Base-by-base conservation (phyloP, 306 rosid genomes). In the Casuarina glauca region DNA sequence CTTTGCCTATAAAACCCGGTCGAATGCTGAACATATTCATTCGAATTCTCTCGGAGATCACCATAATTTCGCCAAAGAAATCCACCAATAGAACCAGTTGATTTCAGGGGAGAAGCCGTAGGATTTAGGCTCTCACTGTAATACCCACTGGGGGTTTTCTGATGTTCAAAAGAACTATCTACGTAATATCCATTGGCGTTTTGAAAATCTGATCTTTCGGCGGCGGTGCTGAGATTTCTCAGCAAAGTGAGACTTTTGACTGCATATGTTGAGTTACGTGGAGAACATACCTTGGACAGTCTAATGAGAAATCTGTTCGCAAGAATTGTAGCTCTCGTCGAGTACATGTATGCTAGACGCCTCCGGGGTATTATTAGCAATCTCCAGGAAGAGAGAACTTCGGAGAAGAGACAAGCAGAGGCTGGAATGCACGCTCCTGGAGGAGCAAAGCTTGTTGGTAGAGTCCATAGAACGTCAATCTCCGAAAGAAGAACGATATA, bases 181-280 rank as follows among this genome's bases (percentile, higher is more conserved):
- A 32, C 20, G 60, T 82, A 81, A 41, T 35, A 20, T 20, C 76
- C 81, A 68, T 80, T 63, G 16, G 77, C 64, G 64, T 67, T 66
- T 50, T 74, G 85, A 52, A 73, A 72, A 61, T 87, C 84, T 4
- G 78, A 80, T 58, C 77, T 87, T 73, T 89, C 85, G 72, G 86
- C 81, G 45, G 81, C 83, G 68, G 75, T 74, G 64, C 84, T 83
- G 17, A 83, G 72, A 79, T 74, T 64, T 84, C 84, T 89, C 73
- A 60, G 74, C 1, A 52, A n/a, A 74, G 70, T 74, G 55, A 74
- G 57, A 45, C 78, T 39, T 73, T 78, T 80, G 51, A 74, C 20
- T 79, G 73, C 42, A 41, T 66, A 71, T 1, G 9, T 35, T 63
- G 74, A 4, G 16, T 76, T 41, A 60, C 2, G 42, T 6, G 83